Conservation (phyloP, 1,139 yeast genomes). For the Yamadazyma taylorii region DNA sequence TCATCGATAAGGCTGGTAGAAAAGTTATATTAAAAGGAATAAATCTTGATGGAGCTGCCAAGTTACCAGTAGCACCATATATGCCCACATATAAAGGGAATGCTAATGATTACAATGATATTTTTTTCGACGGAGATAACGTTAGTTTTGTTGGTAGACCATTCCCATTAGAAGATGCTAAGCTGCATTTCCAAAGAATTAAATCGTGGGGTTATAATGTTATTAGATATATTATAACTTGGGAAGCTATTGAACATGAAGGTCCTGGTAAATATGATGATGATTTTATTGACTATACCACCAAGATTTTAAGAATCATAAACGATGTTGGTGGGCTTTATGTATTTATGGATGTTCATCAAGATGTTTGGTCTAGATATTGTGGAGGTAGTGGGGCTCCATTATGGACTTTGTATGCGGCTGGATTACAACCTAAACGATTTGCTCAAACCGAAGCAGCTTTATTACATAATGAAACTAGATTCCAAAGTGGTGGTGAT, state of each 20-base stretch:
- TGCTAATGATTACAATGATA: slow-evolving; percentile 40
- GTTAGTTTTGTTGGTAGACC: slow-evolving; percentile 85
- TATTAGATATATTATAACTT: slow-evolving; percentile 73
- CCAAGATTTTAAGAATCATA: slow-evolving; percentile 58
- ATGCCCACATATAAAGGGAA: slow-evolving; percentile 53
- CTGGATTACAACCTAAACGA: slow-evolving; percentile 77
- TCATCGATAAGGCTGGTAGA: slow-evolving; percentile 62
- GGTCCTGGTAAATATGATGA: slow-evolving; percentile 87
- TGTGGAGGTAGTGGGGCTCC: slow-evolving; percentile 98
- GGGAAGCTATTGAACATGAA: slow-evolving; percentile 91
- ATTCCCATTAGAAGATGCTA: slow-evolving; percentile 72
- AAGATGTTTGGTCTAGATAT: slow-evolving; percentile 91
- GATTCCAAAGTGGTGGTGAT: slow-evolving; percentile 32
- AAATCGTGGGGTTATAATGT: slow-evolving; percentile 83
- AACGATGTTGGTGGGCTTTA: slow-evolving; percentile 70
- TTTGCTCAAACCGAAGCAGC: slow-evolving; percentile 74
- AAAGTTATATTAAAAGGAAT: slow-evolving; percentile 72
- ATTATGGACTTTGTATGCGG: slow-evolving; percentile 93
- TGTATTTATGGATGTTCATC: slow-evolving; percentile 86
- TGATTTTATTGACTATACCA: slow-evolving; percentile 70
- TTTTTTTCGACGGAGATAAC: slow-evolving; percentile 66
- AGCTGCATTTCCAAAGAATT: slow-evolving; percentile 63
- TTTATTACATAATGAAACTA: slow-evolving; percentile 58
- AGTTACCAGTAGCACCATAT: slow-evolving; percentile 62
- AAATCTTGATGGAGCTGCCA: slow-evolving; percentile 76